Base-by-base conservation (phyloP, 2,329 filamentous ascomycete species). In the Fusarium verticillioides region DNA sequence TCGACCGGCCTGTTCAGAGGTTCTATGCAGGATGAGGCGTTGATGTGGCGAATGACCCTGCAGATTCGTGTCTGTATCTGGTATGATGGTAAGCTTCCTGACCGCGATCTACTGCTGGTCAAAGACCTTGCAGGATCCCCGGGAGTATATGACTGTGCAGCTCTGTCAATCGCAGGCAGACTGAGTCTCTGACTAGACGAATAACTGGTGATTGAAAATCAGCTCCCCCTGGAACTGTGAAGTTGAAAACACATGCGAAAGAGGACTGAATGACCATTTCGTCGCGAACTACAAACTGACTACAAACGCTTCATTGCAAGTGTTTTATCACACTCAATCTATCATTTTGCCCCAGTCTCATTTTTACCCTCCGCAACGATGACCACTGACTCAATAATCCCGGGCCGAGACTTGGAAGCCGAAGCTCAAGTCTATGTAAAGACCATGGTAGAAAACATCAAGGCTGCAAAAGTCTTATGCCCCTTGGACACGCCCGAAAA, bases 371-470 rank as follows among this genome's bases (percentile, higher is more conserved):
- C 6, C 5, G 5, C 30, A 2, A 30, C 15, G 3, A 40, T 54
- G 52, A 26, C 36, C 13, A 12, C 37, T 54, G 52, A 40, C 52
- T n/a, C 52, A 30, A 8, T 37, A 30, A 13, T 15, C 18, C 34
- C 34, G 19, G 36, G 52, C 10, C 36, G 52, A 23, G 52, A 54
- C 52, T 19, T 54, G 23, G 36, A 54, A 30, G 15, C 23, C 52
- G 52, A 54, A 39, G 52, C 15, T 30, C 52, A 30, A 54, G 36
- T 40, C 52, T 54, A 40, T 40, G 52, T 54, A n/a, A 30, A 40
- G 13, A 54, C 52, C 10, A 39, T 54, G 52, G 52, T 54, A 5
- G 34, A 39, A 40, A 54, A 54, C 2, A 21, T 54, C 9, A 40
- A 40, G 26, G 52, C 36, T 5, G 52, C 52, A 23, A 54, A 40